phyloP scores from a whole-genome alignment of 768 basidiomycete genomes.

The Leccinellum rugosiceps region DNA sequence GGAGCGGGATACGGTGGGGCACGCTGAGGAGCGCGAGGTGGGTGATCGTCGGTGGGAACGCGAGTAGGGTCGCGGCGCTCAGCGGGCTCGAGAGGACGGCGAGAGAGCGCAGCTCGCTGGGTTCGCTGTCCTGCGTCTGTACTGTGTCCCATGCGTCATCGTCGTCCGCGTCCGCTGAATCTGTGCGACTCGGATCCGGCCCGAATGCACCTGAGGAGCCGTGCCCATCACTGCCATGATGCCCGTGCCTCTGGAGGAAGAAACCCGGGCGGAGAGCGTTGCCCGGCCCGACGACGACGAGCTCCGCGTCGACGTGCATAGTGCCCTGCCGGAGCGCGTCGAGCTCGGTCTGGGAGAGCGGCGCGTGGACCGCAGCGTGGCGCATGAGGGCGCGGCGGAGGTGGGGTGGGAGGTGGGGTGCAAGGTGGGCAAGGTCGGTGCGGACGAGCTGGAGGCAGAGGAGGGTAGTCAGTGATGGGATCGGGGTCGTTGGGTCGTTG shows the following conservation, averaged over 20 bases:
- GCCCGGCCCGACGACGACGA: constrained; percentile 59
- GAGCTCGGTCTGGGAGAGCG: constrained; percentile 50
- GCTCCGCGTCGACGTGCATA: constrained; percentile 59
- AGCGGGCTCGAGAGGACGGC: constrained; percentile 50
- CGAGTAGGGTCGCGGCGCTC: constrained; percentile 40
- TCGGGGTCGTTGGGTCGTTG: background rate
- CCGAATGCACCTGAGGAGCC: too few relatives aligned
- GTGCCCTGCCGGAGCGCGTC: constrained; percentile 47
- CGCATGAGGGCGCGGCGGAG: constrained; percentile 58
- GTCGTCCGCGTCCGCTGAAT: background rate
- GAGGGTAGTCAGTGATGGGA: constrained; percentile 51
- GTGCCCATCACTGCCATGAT: too few relatives aligned
- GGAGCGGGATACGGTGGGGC: constrained; percentile 45
- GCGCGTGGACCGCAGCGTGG: constrained; percentile 53
- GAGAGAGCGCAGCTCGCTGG: constrained; percentile 42
- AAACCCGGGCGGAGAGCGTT: constrained; percentile 42
- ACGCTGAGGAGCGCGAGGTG: constrained; percentile 57
- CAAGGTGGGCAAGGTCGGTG: constrained; percentile 45
- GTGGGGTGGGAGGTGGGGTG: constrained; percentile 54
- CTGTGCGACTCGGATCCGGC: background rate
- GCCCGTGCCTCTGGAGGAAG: constrained; percentile 28
- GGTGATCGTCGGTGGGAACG: constrained; percentile 63
- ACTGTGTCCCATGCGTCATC: constrained; percentile 41
- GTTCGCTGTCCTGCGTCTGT: constrained; percentile 28
- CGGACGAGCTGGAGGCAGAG: constrained; percentile 55